Conservation (phyloP, 2,329 filamentous ascomycete genomes). For the Coniochaeta ligniaria region DNA sequence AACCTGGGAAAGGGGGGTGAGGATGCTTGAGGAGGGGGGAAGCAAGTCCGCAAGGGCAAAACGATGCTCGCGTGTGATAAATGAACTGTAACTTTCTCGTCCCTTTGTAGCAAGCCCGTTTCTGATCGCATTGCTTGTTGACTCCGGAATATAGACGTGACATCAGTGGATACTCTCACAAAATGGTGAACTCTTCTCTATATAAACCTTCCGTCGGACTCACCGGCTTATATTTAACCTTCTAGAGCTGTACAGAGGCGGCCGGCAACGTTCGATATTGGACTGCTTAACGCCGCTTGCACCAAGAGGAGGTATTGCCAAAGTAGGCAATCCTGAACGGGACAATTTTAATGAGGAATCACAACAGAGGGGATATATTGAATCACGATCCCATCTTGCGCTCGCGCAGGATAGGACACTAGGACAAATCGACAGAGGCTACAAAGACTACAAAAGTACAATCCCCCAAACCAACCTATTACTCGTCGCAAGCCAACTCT, state of each 20-base stretch:
- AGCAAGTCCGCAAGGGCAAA: not conserved
- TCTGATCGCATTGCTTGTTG: not conserved
- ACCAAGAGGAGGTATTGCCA: not conserved
- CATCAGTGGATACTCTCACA: too few relatives aligned
- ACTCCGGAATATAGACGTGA: too few relatives aligned
- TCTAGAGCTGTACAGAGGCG: not conserved
- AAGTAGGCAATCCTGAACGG: not conserved
- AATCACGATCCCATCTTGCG: not conserved
- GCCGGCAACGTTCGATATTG: not conserved
- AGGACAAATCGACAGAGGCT: not conserved
- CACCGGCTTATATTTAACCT: too few relatives aligned
- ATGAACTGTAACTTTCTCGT: not conserved
- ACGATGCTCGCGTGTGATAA: not conserved
- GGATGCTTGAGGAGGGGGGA: not conserved
- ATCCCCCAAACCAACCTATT: not conserved
- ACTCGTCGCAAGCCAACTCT: not conserved
- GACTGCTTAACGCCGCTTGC: not conserved
- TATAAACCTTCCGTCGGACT: too few relatives aligned
- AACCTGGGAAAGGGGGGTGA: not conserved
- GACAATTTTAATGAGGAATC: not conserved
- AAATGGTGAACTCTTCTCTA: too few relatives aligned
- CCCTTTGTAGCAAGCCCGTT: not conserved
- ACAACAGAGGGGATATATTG: not conserved
- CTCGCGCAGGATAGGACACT: not conserved
- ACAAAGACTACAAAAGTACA: not conserved